These are phyloP conservation scores for Globisporangium emineosum DNA, from an alignment of 352 stramenopile species.

Conservation along the genomic window DNA sequence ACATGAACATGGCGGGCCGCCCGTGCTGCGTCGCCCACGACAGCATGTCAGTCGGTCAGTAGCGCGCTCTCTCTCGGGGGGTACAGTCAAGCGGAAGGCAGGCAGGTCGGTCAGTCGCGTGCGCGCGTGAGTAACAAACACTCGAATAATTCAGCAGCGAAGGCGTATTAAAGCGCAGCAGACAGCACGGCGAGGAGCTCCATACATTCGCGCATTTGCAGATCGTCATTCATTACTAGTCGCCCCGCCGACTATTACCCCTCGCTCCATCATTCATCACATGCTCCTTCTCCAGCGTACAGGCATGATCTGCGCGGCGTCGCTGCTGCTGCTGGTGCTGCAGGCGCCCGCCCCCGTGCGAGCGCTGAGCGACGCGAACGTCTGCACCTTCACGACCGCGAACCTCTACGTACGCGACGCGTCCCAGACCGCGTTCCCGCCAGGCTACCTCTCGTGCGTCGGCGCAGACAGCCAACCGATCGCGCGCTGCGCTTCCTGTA, in stretches of 20 bases:
- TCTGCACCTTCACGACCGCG: slow-evolving; percentile 9
- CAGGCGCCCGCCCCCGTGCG: not conserved
- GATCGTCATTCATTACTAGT: not conserved
- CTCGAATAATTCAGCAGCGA: not conserved
- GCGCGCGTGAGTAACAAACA: slow-evolving; percentile 1
- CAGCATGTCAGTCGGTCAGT: slow-evolving; percentile 1
- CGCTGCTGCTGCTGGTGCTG: slow-evolving; percentile 9
- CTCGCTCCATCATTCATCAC: not conserved
- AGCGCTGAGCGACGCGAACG: slow-evolving; percentile 11
- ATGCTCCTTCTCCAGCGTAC: not conserved
- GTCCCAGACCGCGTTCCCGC: slow-evolving; percentile 24
- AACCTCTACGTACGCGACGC: slow-evolving; percentile 33
- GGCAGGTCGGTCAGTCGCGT: too few relatives aligned
- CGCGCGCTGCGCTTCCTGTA: slow-evolving; percentile 26
- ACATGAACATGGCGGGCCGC: not conserved
- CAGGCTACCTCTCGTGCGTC: slow-evolving; percentile 33
- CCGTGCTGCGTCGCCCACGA: not conserved
- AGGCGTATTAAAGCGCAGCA: not conserved
- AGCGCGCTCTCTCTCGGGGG: not conserved
- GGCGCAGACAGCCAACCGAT: slow-evolving; percentile 15
- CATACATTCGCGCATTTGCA: not conserved
- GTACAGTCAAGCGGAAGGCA: not conserved
- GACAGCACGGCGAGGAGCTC: not conserved
- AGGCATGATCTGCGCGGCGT: not conserved
- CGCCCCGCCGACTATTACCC: not conserved